Evolutionary conservation across 495 filamentous ascomycete species (phyloP).

Genomic region (Talaromyces borbonicus): DNA sequence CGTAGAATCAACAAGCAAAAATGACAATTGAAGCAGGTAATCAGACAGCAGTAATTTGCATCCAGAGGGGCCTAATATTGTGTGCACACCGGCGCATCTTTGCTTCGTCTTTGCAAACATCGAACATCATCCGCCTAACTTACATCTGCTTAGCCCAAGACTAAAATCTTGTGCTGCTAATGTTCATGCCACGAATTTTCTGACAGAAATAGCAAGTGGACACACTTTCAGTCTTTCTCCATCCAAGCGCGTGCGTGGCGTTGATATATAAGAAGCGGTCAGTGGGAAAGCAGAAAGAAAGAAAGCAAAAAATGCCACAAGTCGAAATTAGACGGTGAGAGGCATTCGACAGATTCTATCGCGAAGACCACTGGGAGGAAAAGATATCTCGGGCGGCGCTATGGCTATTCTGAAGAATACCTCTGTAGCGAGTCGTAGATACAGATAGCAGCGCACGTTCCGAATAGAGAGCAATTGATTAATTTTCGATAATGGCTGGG

Average conservation of each 20-base stretch:
- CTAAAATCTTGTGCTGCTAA: neutral
- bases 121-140: neutral
- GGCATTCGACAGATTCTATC: too few species aligned
- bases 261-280: neutral
- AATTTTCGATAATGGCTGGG: too few species aligned
- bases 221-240: neutral
- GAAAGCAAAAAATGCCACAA: neutral
- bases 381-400: too few species aligned
- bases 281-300: neutral
- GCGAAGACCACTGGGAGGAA: neutral
- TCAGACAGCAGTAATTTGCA: neutral
- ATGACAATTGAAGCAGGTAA: neutral
- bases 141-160: neutral
- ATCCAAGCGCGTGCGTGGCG: neutral
- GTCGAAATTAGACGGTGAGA: neutral
- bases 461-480: too few species aligned
- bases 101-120: too few species aligned
- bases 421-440: too few species aligned
- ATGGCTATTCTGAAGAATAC: too few species aligned
- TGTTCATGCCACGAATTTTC: neutral
- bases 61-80: neutral
- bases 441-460: too few species aligned
- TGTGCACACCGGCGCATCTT: neutral
- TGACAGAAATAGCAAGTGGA: slow-evolving; percentile 1
- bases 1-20: neutral